Conservation (phyloP, 2,329 filamentous ascomycete genomes). For the Botryotinia calthae region DNA sequence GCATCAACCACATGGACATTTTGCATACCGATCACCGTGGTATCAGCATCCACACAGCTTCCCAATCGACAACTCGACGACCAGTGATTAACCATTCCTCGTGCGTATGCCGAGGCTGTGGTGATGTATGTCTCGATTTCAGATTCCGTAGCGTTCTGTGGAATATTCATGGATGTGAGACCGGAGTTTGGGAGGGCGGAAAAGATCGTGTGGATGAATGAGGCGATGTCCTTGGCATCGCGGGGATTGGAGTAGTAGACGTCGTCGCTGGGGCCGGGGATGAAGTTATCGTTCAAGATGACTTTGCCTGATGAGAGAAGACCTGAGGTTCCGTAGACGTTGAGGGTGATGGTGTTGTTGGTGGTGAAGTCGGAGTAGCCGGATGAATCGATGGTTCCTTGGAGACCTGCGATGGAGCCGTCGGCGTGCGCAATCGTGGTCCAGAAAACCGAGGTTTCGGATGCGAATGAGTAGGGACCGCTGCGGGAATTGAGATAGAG, state of each 20-base stretch:
- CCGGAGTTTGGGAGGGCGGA: slow-evolving; percentile 43
- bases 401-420: slow-evolving; percentile 45
- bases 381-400: slow-evolving; percentile 52
- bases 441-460: slow-evolving; percentile 54
- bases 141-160: slow-evolving; percentile 45
- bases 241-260: slow-evolving; percentile 49
- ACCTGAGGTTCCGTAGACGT: slow-evolving; percentile 56
- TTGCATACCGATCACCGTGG: slow-evolving; percentile 47
- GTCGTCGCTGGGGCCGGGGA: slow-evolving; percentile 43
- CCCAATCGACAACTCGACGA: slow-evolving; percentile 52
- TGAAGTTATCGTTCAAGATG: slow-evolving; percentile 45
- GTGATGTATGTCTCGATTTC: slow-evolving; percentile 52
- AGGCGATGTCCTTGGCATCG: slow-evolving; percentile 49
- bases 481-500: slow-evolving; percentile 49
- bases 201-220: slow-evolving; percentile 52
- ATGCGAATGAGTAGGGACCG: slow-evolving; percentile 53
- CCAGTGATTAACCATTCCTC: slow-evolving; percentile 53
- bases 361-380: slow-evolving; percentile 44
- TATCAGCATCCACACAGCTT: slow-evolving; percentile 48
- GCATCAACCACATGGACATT: slow-evolving; percentile 54
- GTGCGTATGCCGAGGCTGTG: slow-evolving; percentile 47
- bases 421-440: slow-evolving; percentile 45
- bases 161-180: slow-evolving; percentile 49
- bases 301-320: slow-evolving; percentile 50
- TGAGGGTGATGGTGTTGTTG: slow-evolving; percentile 52